Conservation (phyloP, 352 stramenopile species). For the Phytophthora melonis region DNA sequence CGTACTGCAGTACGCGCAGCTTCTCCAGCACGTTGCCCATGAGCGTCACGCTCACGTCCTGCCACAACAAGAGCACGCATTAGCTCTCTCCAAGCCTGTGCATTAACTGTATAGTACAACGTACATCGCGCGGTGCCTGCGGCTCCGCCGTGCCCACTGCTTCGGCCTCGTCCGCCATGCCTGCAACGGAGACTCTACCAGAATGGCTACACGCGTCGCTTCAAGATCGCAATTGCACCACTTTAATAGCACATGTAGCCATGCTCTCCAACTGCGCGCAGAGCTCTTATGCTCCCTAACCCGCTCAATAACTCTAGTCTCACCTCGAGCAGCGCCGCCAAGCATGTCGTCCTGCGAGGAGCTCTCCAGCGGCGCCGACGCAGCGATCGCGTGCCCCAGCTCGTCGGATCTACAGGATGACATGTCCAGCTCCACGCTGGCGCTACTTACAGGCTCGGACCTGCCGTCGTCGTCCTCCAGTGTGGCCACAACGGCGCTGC, state of each 20-base stretch:
- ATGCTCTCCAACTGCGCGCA: slow-evolving; percentile 14
- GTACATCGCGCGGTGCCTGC: slow-evolving; percentile 27
- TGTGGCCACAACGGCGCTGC: slow-evolving; percentile 36
- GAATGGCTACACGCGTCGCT: slow-evolving; percentile 29
- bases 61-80: neutral
- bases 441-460: slow-evolving; percentile 29
- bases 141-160: slow-evolving; percentile 18
- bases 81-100: too few species aligned
- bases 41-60: slow-evolving; percentile 83
- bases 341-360: slow-evolving; percentile 35
- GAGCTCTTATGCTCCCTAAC: slow-evolving; percentile 26
- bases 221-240: slow-evolving; percentile 31
- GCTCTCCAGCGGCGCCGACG: slow-evolving; percentile 22
- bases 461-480: slow-evolving; percentile 15
- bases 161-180: slow-evolving; percentile 35
- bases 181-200: neutral
- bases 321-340: too few species aligned
- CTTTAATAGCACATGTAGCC: slow-evolving; percentile 20
- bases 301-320: slow-evolving; percentile 4
- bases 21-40: slow-evolving; percentile 90
- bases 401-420: slow-evolving; percentile 33
- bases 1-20: slow-evolving; percentile 81
- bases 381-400: slow-evolving; percentile 9
- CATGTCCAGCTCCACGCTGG: slow-evolving; percentile 27
- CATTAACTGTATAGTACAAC: neutral